Conservation (phyloP, 371 early-diverging fungal genomes). For the Rhizopus stolonifer region DNA sequence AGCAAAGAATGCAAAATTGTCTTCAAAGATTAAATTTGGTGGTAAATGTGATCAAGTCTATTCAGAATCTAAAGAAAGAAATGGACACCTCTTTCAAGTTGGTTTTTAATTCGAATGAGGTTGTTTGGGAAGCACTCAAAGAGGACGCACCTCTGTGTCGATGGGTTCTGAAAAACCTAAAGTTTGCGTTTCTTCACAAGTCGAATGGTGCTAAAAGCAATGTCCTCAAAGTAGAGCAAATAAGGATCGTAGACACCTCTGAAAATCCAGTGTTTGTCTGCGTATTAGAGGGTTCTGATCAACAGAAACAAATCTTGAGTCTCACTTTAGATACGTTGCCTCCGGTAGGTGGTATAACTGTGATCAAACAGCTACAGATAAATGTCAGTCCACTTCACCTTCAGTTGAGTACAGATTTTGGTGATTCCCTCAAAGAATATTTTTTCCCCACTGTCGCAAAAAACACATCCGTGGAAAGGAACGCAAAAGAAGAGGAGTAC, state of each 20-base stretch:
- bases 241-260: slow-evolving; percentile 68
- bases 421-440: slow-evolving; percentile 69
- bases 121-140: slow-evolving; percentile 61
- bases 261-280: slow-evolving; percentile 51
- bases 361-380: slow-evolving; percentile 85
- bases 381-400: slow-evolving; percentile 76
- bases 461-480: slow-evolving; percentile 6
- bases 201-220: slow-evolving; percentile 65
- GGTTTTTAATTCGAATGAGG: slow-evolving; percentile 34
- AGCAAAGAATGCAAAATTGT: slow-evolving; percentile 12
- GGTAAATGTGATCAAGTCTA: slow-evolving; percentile 57
- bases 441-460: slow-evolving; percentile 59
- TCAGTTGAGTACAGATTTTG: slow-evolving; percentile 82
- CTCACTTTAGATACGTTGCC: slow-evolving; percentile 74
- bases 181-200: slow-evolving; percentile 52
- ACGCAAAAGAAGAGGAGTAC: not conserved
- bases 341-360: slow-evolving; percentile 82
- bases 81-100: slow-evolving; percentile 24
- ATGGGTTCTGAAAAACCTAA: slow-evolving; percentile 52
- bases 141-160: slow-evolving; percentile 49
- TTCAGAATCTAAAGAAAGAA: slow-evolving; percentile 38
- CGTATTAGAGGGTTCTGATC: slow-evolving; percentile 11
- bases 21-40: slow-evolving; percentile 61
- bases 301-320: slow-evolving; percentile 73
- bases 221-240: slow-evolving; percentile 72